Evolutionary conservation across 2,329 filamentous ascomycete species (phyloP).

Genomic region (Xylariales sp.): DNA sequence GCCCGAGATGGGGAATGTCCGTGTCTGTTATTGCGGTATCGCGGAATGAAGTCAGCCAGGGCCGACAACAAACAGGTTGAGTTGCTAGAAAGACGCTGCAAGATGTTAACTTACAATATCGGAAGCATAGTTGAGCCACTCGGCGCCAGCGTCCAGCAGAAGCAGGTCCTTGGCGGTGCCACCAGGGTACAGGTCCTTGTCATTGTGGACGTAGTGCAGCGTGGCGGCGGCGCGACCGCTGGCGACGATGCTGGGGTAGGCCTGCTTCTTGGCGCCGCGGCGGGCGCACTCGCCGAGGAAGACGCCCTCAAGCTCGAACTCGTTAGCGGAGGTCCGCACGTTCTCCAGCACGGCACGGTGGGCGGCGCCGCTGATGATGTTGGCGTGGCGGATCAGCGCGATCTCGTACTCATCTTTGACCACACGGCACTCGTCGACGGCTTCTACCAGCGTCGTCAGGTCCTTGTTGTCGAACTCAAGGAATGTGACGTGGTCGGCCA

Average conservation of each 20-base stretch:
- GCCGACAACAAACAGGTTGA: too few relatives aligned
- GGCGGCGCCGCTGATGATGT: slow-evolving; percentile 62
- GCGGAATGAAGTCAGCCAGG: too few relatives aligned
- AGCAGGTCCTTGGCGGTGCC: slow-evolving; percentile 66
- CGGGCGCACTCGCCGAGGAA: slow-evolving; percentile 76
- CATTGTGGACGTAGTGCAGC: slow-evolving; percentile 82
- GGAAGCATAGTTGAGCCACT: slow-evolving; percentile 69
- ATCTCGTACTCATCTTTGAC: slow-evolving; percentile 74
- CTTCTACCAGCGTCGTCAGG: slow-evolving; percentile 48
- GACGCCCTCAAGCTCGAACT: slow-evolving; percentile 76
- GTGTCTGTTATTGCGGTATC: slow-evolving; percentile 63
- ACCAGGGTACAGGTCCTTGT: slow-evolving; percentile 50
- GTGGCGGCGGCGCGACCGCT: slow-evolving; percentile 76
- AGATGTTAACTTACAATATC: slow-evolving; percentile 47
- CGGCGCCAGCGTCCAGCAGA: slow-evolving; percentile 78
- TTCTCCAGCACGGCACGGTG: slow-evolving; percentile 59
- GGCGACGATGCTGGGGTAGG: slow-evolving; percentile 84
- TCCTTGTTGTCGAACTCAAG: slow-evolving; percentile 65
- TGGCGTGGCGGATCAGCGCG: slow-evolving; percentile 68
- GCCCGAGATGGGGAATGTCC: slow-evolving; percentile 78
- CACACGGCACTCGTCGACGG: slow-evolving; percentile 65
- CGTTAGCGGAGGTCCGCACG: slow-evolving; percentile 64
- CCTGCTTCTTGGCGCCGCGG: slow-evolving; percentile 73
- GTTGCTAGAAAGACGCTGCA: too few relatives aligned
- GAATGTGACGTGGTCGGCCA: slow-evolving; percentile 69